A percentile compares a stretch with the other conserved stretches of the same genome.
Conservation (phyloP, 208 protist species). For the Wallacemonas rigidus region DNA sequence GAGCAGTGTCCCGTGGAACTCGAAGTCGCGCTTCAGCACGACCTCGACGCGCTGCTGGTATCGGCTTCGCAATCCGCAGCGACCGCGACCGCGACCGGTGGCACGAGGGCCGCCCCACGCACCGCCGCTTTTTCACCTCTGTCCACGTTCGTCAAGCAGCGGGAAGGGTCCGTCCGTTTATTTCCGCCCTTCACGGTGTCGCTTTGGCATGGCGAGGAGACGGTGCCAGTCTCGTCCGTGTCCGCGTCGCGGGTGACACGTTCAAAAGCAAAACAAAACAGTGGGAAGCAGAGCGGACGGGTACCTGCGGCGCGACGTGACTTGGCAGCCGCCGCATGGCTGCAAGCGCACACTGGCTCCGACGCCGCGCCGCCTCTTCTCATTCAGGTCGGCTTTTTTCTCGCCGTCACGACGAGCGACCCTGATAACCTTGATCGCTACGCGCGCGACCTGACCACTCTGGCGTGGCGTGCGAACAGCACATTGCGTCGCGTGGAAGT, state of each 20-base stretch:
- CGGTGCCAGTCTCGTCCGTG: neutral
- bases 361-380: neutral
- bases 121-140: neutral
- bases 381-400: neutral
- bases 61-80: too few species aligned
- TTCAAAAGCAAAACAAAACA: neutral
- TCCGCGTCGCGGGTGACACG: neutral
- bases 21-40: conserved; percentile 1
- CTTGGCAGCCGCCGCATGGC: neutral
- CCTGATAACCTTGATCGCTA: neutral
- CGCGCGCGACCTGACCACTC: neutral
- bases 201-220: neutral
- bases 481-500: neutral
- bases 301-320: neutral
- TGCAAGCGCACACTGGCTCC: neutral
- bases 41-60: conserved; percentile 4
- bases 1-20: conserved; percentile 4
- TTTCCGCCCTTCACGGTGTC: conserved; percentile 6
- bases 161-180: neutral
- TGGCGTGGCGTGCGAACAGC: conserved; percentile 9
- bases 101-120: neutral
- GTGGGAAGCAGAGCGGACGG: neutral
- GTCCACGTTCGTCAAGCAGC: conserved; percentile 6
- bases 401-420: neutral
- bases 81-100: neutral